Percentiles rank a stretch among this genome's conserved stretches.
Conservation (phyloP, 2,329 filamentous ascomycete species). For the Fusarium sp. region DNA sequence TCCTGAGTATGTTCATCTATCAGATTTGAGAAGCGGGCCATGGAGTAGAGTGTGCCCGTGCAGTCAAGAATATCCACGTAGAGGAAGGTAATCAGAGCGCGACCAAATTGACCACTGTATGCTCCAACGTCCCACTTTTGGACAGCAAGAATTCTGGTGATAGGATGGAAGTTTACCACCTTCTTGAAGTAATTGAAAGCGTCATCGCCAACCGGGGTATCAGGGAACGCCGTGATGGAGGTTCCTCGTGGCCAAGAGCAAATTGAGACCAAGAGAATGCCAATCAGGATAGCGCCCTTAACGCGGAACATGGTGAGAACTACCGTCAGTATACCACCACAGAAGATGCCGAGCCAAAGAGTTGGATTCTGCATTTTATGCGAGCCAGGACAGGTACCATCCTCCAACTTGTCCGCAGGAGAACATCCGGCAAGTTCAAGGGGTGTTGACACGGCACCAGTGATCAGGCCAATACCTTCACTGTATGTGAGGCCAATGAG, state of each 20-base stretch:
- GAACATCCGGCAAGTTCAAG: slow-evolving; percentile 80
- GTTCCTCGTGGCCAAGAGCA: slow-evolving; percentile 82
- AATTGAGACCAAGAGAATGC: slow-evolving; percentile 82
- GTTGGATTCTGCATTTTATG: no score
- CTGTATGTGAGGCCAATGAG: slow-evolving; percentile 82
- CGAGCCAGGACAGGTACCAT: no score
- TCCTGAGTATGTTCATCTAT: slow-evolving; percentile 74
- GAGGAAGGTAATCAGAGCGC: slow-evolving; percentile 80
- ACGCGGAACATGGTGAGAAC: slow-evolving; percentile 83
- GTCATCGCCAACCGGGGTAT: slow-evolving; percentile 73
- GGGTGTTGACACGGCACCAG: slow-evolving; percentile 76
- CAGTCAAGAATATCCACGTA: slow-evolving; percentile 81
- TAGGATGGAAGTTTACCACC: slow-evolving; percentile 82
- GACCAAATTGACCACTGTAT: slow-evolving; percentile 77
- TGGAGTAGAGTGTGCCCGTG: slow-evolving; percentile 78
- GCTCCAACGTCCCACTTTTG: slow-evolving; percentile 77
- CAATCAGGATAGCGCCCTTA: slow-evolving; percentile 83
- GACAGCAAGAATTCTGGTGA: slow-evolving; percentile 72
- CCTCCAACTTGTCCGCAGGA: no score
- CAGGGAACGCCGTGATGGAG: slow-evolving; percentile 80
- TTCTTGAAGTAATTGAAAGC: slow-evolving; percentile 84
- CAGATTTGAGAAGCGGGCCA: slow-evolving; percentile 76
- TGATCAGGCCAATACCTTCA: slow-evolving; percentile 84
- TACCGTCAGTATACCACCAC: slow-evolving; percentile 79
- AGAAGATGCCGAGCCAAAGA: slow-evolving; percentile 82